These are phyloP conservation scores for Komagataella kurtzmanii DNA, from an alignment of 805 yeast genomes.

Conservation along the genomic window DNA sequence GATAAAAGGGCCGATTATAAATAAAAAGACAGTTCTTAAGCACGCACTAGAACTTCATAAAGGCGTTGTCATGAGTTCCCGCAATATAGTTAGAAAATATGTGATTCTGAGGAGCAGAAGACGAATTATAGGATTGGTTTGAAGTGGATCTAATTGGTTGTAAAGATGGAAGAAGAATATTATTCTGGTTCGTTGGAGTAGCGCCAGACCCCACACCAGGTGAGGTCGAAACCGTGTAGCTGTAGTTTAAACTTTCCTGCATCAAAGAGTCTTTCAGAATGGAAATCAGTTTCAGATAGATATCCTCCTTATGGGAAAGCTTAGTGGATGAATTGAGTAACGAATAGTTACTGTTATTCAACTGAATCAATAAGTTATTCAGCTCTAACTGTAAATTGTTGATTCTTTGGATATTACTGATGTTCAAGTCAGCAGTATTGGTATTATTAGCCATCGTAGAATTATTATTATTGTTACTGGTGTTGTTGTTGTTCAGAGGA, in stretches of 20 bases:
- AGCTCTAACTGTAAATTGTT: constrained; percentile 13
- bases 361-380: constrained; percentile 14
- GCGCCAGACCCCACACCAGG: background rate
- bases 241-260: background rate
- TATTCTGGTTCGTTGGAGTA: background rate
- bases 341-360: constrained; percentile 9
- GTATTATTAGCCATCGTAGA: too few relatives aligned
- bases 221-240: background rate
- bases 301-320: constrained; percentile 10
- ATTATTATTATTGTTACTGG: background rate
- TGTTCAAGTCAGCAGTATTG: background rate
- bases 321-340: constrained; percentile 6
- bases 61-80: constrained; percentile 1
- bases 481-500: background rate
- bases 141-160: constrained; percentile 9
- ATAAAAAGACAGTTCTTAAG: background rate
- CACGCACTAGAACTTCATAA: constrained; percentile 1
- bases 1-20: background rate
- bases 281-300: constrained; percentile 11
- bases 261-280: constrained; percentile 11
- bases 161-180: constrained; percentile 8
- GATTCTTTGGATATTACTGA: constrained; percentile 1
- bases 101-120: background rate
- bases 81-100: background rate
- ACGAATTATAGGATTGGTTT: background rate